Evolutionary conservation across 2,329 filamentous ascomycete species (phyloP).

Genomic region (Botrytis tulipae): DNA sequence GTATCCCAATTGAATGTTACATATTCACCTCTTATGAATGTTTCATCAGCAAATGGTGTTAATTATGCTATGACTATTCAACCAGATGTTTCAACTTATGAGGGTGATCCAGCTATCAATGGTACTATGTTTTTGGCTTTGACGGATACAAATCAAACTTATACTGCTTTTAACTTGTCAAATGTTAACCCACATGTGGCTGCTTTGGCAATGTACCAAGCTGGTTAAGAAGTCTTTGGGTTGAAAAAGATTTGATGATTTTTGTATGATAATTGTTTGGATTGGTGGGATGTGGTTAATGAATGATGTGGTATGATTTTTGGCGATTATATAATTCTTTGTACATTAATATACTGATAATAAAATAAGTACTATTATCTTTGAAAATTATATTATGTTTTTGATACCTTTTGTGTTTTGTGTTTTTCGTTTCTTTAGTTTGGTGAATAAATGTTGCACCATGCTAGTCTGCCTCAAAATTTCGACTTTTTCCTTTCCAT

Average conservation of each 20-base stretch:
- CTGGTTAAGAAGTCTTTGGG: slow-evolving; percentile 54
- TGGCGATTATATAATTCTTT: neutral
- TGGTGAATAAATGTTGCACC: no score
- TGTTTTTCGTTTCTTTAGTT: no score
- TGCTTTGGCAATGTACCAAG: slow-evolving; percentile 73
- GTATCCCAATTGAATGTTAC: slow-evolving; percentile 75
- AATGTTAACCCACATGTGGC: slow-evolving; percentile 74
- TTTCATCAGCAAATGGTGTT: slow-evolving; percentile 42
- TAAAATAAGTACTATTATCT: neutral
- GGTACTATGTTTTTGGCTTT: slow-evolving; percentile 77
- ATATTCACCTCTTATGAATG: slow-evolving; percentile 58
- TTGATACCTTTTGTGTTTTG: no score
- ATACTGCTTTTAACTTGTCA: slow-evolving; percentile 75
- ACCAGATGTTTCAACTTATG: slow-evolving; percentile 66
- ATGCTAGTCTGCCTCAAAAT: no score
- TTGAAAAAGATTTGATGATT: neutral
- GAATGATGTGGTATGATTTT: neutral
- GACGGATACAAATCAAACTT: slow-evolving; percentile 64
- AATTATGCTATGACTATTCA: slow-evolving; percentile 58
- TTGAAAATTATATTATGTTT: rapidly evolving
- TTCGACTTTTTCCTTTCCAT: no score
- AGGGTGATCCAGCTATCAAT: slow-evolving; percentile 60
- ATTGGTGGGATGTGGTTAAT: neutral
- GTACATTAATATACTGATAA: neutral
- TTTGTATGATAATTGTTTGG: neutral